Base-by-base conservation (phyloP, 306 rosid species). In the Glycine tomentella region DNA sequence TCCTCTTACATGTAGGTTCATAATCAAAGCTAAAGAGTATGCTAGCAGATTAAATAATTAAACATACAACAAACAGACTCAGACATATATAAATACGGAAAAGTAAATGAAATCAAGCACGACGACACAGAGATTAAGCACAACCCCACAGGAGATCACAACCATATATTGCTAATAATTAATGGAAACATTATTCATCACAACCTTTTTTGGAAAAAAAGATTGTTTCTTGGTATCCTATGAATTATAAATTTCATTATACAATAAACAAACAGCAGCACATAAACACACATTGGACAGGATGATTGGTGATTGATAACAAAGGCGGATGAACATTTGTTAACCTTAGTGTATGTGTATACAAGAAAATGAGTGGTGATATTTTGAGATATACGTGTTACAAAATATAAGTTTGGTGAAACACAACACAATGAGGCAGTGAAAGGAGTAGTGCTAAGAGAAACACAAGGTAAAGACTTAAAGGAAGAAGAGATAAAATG, bases 341-440 rank as follows among this genome's bases (percentile, higher is more conserved):
- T 69, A 67, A 86, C 89, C 87, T 68, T 81, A 84, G 81, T 76
- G 64, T 7, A 4, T 59, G 12, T 11, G 3, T 81, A 87, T 8
- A 11, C 17, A 61, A 79, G 86, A 86, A 87, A 82, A 88, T 86
- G 92, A 87, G 88, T 79, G 69, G 52, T 79, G 75, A 82, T 80
- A 84, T 81, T 85, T 81, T 42, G 65, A 78, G 84, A 85, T 79
- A 78, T 1, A 12, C 69, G 83, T 72, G 71, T 64, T 61, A 40
- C 9, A 75, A 65, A 72, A 69, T 36, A 81, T 57, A 49, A 83
- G 80, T 33, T 61, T 57, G 2, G 61, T 64, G 50, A 83, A 61
- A 25, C 31, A 25, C 31, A 25, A 63, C 79, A 63, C 80, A 89
- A 73, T 85, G 75, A 75, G 77, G n/a, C 7, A 8, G 7, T 58